Base-by-base conservation (phyloP, 164 flowering plant genomes). In the Protea cynaroides region DNA sequence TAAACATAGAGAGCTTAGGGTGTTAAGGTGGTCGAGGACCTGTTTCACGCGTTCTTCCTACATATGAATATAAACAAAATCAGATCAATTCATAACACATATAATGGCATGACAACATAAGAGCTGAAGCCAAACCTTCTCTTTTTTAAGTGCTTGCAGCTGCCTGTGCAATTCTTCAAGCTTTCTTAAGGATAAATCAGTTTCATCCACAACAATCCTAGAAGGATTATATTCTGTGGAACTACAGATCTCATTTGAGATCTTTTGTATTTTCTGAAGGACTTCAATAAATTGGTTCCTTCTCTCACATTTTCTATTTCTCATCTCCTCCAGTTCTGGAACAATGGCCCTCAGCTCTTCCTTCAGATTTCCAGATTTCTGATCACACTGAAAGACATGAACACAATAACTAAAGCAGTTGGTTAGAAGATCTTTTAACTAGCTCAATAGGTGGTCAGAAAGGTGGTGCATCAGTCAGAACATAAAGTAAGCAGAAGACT, bases 241-340 rank as follows among this genome's bases (percentile, higher is more conserved):
- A 25, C 75, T 75, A 67, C 59, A 38, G 17, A 95, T 78, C 74
- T 92, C 97, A 66, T 56, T 74, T 53, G 79, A 69, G 8, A 88
- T 76, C 54, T 71, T 80, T 63, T 78, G 76, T 50, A 84, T 87
- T 62, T 92, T 82, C 55, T 80, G 80, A 25, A 83, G 36, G 57
- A 88, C 86, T 69, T 87, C 91, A 24, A 75, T 37, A 66, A 92
- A 88, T 62, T 89, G 94, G 73, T 79, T 83, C 74, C 77, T 79
- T 74, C 97, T 80, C 3, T 92, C 96, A 49, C 29, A 25, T 73
- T 83, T 88, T 75, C 88, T 88, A 78, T 82, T 90, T 38, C 70
- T 67, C 99, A 94, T 89, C 79, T 89, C 97, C 64, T 90, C 96
- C 29, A 91, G 58, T 66, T 82, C 89, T 47, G 96, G 96, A 69